Percentiles rank a stretch among this genome's conserved stretches.
These are phyloP conservation scores for Coix lacrymajobi DNA, from an alignment of 176 grass and related monocot species.

Conservation along the genomic window DNA sequence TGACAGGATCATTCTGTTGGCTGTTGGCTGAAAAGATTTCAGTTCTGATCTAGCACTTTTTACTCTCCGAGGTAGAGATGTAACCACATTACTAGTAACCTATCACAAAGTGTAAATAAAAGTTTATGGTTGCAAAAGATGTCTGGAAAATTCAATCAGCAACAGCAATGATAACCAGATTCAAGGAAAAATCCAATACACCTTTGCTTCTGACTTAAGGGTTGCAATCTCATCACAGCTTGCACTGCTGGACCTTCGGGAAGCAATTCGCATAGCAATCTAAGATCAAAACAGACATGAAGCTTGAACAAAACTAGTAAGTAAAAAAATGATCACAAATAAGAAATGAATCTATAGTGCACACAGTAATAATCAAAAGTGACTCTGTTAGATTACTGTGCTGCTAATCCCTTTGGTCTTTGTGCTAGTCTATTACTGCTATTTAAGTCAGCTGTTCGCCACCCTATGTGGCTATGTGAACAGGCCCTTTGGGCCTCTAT, in stretches of 20 bases:
- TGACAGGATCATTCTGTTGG: slow-evolving; percentile 76
- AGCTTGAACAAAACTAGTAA: slow-evolving; percentile 13
- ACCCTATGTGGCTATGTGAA: too few relatives aligned
- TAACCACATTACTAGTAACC: slow-evolving; percentile 36
- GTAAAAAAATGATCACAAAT: slow-evolving; percentile 15
- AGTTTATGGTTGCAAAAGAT: slow-evolving; percentile 19
- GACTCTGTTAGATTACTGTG: too few relatives aligned
- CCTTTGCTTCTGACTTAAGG: slow-evolving; percentile 46
- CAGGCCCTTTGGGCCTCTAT: too few relatives aligned
- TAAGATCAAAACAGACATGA: slow-evolving; percentile 42
- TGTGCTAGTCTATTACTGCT: too few relatives aligned
- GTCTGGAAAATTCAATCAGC: not conserved
- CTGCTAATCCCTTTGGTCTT: too few relatives aligned
- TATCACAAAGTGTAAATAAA: slow-evolving; percentile 29
- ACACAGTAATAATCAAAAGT: slow-evolving; percentile 16
- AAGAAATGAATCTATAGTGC: not conserved
- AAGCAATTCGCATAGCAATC: slow-evolving; percentile 45
- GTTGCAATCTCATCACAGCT: slow-evolving; percentile 44
- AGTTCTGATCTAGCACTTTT: slow-evolving; percentile 54
- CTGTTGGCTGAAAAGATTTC: slow-evolving; percentile 52
- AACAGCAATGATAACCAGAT: slow-evolving; percentile 32
- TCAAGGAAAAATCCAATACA: slow-evolving; percentile 36
- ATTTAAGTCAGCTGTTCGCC: too few relatives aligned
- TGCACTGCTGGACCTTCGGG: slow-evolving; percentile 40
- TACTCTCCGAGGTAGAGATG: slow-evolving; percentile 40